Evolutionary conservation across 1,284 basidiomycete species (phyloP).

Genomic region (Trichosporon sp.): DNA sequence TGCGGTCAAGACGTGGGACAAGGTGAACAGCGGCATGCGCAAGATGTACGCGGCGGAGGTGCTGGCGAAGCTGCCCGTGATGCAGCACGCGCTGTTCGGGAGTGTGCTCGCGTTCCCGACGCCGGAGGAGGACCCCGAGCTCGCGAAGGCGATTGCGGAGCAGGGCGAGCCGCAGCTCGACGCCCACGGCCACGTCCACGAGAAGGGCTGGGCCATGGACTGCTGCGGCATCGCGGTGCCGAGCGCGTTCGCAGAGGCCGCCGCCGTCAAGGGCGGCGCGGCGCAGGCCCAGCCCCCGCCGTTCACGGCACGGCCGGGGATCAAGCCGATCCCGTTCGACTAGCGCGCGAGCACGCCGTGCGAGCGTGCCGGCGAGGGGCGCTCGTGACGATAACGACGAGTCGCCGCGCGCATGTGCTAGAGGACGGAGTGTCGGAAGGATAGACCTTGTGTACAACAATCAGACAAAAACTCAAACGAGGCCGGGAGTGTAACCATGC

Average conservation of each 20-base stretch:
- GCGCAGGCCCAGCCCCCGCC: constrained; percentile 13
- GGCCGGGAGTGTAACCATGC: not conserved
- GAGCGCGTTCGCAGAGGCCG: constrained; percentile 71
- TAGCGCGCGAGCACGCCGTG: constrained; percentile 36
- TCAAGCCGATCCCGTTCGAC: constrained; percentile 80
- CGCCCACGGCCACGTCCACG: constrained; percentile 63
- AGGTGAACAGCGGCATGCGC: constrained; percentile 95
- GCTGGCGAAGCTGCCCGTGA: constrained; percentile 87
- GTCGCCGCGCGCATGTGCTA: no score
- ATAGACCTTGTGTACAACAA: not conserved
- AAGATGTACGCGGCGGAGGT: constrained; percentile 99
- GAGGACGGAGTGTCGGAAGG: not conserved
- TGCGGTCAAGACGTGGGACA: constrained; percentile 93
- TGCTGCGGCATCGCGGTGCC: constrained; percentile 90
- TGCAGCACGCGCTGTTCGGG: constrained; percentile 95
- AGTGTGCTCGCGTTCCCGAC: constrained; percentile 65
- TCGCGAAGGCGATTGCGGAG: constrained; percentile 39
- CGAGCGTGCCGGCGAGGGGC: not conserved
- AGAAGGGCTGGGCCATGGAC: constrained; percentile 70
- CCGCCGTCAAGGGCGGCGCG: constrained; percentile 52
- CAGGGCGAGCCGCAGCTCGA: constrained; percentile 52
- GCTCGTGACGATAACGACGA: no score
- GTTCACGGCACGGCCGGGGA: constrained; percentile 55
- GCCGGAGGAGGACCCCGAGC: constrained; percentile 46
- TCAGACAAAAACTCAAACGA: not conserved